Conservation (phyloP, 1,284 basidiomycete genomes). For the Porogramme epimiltina region DNA sequence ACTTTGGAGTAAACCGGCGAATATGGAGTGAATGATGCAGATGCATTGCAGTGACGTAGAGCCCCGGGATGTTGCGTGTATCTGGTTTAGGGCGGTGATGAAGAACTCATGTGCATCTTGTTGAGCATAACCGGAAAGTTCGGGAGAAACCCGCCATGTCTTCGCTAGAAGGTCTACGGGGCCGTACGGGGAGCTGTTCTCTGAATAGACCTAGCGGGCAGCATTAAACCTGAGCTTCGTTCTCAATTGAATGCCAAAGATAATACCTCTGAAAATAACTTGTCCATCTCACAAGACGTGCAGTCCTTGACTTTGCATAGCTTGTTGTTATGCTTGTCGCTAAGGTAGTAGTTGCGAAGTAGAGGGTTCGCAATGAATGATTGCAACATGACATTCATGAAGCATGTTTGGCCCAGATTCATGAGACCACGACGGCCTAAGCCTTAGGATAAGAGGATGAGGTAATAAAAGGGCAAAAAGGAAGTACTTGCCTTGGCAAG, state of each 20-base stretch:
- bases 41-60: conserved; percentile 79
- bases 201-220: conserved; percentile 66
- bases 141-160: conserved; percentile 84
- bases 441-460: not conserved
- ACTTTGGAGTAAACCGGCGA: conserved; percentile 86
- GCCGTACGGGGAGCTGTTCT: conserved; percentile 72
- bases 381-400: conserved; percentile 92
- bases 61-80: conserved; percentile 79
- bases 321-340: conserved; percentile 79
- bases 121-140: conserved; percentile 89
- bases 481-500: conserved; percentile 63
- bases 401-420: conserved; percentile 95
- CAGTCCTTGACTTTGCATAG: conserved; percentile 78
- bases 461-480: not conserved
- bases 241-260: conserved; percentile 1
- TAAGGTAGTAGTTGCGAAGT: conserved; percentile 87
- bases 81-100: conserved; percentile 78
- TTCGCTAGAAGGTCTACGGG: conserved; percentile 85
- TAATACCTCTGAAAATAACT: conserved; percentile 80
- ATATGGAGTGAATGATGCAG: conserved; percentile 92
- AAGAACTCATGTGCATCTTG: conserved; percentile 96
- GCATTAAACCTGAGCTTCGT: not conserved
- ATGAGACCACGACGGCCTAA: conserved; percentile 85
- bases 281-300: conserved; percentile 95
- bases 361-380: conserved; percentile 93